A percentile compares a stretch with the other conserved stretches of the same genome.
phyloP scores from a whole-genome alignment of 495 filamentous ascomycete species.

The Annulohypoxylon nitens region DNA sequence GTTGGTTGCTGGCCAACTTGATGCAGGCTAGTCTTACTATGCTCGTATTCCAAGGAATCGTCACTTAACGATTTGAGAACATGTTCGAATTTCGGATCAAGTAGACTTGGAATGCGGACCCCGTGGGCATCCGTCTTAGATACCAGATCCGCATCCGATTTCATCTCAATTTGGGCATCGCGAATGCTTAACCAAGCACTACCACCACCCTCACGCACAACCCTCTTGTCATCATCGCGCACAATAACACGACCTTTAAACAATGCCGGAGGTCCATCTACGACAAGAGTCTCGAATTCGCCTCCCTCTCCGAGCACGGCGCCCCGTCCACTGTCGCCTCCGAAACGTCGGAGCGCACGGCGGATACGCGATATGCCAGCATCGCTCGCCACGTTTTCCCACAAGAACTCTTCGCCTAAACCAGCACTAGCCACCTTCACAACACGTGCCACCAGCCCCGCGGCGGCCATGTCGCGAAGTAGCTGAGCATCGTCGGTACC shows the following conservation, averaged over 20 bases:
- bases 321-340: conserved; percentile 63
- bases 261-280: conserved; percentile 79
- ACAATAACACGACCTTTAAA: conserved; percentile 81
- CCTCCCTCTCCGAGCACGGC: conserved; percentile 92
- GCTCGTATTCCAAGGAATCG: conserved; percentile 16
- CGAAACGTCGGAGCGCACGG: conserved; percentile 77
- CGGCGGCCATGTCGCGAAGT: conserved; percentile 82
- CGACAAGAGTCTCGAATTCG: conserved; percentile 93
- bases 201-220: conserved; percentile 77
- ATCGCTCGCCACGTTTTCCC: conserved; percentile 78
- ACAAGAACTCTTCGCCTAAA: conserved; percentile 82
- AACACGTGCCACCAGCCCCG: conserved; percentile 84
- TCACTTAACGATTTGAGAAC: conserved; percentile 13
- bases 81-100: conserved; percentile 61
- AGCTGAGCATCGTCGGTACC: conserved; percentile 61
- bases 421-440: conserved; percentile 96
- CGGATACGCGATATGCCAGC: conserved; percentile 66
- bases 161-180: conserved; percentile 68
- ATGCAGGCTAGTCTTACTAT: neutral
- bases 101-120: conserved; percentile 62
- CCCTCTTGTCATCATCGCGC: conserved; percentile 62
- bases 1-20: neutral
- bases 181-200: conserved; percentile 72
- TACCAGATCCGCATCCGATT: conserved; percentile 42
- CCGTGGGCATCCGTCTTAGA: conserved; percentile 30